These are phyloP conservation scores for Quercus suber DNA, from an alignment of 306 rosid genomes.

Conservation along the genomic window DNA sequence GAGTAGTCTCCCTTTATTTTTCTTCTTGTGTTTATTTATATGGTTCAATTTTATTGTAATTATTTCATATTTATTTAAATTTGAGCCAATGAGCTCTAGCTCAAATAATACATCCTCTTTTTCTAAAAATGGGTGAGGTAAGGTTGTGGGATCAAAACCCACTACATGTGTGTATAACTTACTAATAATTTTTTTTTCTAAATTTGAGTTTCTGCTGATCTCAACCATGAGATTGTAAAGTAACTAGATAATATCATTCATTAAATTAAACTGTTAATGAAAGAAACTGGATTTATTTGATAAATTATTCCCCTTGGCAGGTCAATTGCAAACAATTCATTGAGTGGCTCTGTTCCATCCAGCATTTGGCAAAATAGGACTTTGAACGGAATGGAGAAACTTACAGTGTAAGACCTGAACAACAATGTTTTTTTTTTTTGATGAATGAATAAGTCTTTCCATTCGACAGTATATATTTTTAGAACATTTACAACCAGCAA, in stretches of 20 bases:
- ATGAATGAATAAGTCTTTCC: too few species aligned
- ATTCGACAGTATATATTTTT: too few species aligned
- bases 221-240: neutral
- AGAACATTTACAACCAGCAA: too few species aligned
- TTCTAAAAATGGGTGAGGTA: too few species aligned
- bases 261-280: slow-evolving; percentile 10
- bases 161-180: too few species aligned
- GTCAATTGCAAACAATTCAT: slow-evolving; percentile 77
- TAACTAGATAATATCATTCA: neutral
- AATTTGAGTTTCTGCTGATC: neutral
- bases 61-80: neutral
- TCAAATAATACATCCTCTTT: too few species aligned
- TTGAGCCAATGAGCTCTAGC: neutral
- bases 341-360: slow-evolving; percentile 66
- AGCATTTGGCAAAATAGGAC: slow-evolving; percentile 60
- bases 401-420: slow-evolving; percentile 61
- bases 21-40: neutral
- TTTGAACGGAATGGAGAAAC: slow-evolving; percentile 32
- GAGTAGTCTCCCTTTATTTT: slow-evolving; percentile 29
- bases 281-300: neutral
- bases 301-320: slow-evolving; percentile 45
- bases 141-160: too few species aligned
- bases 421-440: slow-evolving; percentile 8
- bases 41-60: neutral
- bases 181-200: neutral